Conservation (phyloP, 768 basidiomycete genomes). For the Termitomyces bulborhizus region DNA sequence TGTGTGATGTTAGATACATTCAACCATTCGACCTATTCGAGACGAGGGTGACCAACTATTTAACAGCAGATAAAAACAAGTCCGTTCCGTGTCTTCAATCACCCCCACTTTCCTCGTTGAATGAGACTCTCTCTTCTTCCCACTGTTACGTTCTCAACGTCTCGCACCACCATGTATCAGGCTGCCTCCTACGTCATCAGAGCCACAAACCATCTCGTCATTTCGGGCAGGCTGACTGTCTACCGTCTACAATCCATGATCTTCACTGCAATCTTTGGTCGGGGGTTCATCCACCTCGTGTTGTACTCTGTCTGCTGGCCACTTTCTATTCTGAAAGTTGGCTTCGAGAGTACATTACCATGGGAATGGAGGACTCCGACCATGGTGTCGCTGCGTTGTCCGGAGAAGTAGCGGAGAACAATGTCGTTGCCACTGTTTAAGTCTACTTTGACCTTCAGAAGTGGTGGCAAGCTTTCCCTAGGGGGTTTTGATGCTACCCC, state of each 20-base stretch:
- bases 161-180: no score
- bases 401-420: not conserved
- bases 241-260: not conserved
- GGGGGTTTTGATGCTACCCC: no score
- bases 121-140: not conserved
- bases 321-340: not conserved
- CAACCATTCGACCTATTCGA: not conserved
- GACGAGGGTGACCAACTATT: not conserved
- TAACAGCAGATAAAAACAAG: not conserved
- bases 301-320: constrained; percentile 2
- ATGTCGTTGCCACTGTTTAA: not conserved
- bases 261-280: not conserved
- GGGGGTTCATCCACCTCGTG: not conserved
- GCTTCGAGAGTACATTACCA: constrained; percentile 2
- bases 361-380: constrained; percentile 4
- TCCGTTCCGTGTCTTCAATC: not conserved
- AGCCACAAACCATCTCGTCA: not conserved
- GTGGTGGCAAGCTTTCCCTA: no score
- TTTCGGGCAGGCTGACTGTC: not conserved
- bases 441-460: not conserved
- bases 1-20: not conserved
- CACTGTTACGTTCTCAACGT: no score
- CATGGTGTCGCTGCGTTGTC: not conserved
- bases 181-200: no score
- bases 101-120: not conserved